Evolutionary conservation across 257 asterid genomes (phyloP), one percentile per base, ranked within the genome.

Genomic region (Oldenlandia corymbosa): DNA sequence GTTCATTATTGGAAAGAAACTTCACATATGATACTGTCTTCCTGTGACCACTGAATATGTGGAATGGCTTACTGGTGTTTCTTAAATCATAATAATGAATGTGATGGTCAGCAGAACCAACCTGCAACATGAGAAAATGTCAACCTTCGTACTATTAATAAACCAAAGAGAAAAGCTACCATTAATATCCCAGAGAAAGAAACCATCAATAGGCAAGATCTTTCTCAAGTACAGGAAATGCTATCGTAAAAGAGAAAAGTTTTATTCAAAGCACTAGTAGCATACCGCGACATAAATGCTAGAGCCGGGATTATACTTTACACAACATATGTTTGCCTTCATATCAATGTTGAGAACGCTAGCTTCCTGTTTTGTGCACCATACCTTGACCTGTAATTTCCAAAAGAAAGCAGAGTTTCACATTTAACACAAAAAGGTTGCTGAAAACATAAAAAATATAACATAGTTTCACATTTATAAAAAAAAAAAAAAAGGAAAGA

Each of bases 21-120:
- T 79, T 76, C 13, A 79, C 81, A 54, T 79, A 79, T 7, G 84
- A 79, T 62, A 79, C 84, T 37, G 84, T 56, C 65, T 76, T 79
- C 53, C 63, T 73, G 36, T 79, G 84, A 34, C 84, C 84, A 64
- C 75, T 70, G 48, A 79, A 79, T 50, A 73, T 68, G 66, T 79
- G 75, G 27, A 75, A 39, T 7, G 84, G 81, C 11, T 65, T 69
- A 64, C 77, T 62, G 28, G 76, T 75, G 64, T 79, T 79, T 66
- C 84, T 69, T 18, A 79, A 52, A 55, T 79, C 84, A 72, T 79
- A 79, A 67, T 79, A 75, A 69, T 79, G 81, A 31, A 79, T 76
- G 64, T 75, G 79, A 48, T 79, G 84, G 37, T 79, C 84, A 7
- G 84, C 84, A 31, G 84, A 79, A 59, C 81, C 84, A 58, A 75